Percentiles rank a stretch among this genome's conserved stretches.
Conservation (phyloP, 192 early-diverging fungal genomes). For the Cetraspora pellucida region DNA sequence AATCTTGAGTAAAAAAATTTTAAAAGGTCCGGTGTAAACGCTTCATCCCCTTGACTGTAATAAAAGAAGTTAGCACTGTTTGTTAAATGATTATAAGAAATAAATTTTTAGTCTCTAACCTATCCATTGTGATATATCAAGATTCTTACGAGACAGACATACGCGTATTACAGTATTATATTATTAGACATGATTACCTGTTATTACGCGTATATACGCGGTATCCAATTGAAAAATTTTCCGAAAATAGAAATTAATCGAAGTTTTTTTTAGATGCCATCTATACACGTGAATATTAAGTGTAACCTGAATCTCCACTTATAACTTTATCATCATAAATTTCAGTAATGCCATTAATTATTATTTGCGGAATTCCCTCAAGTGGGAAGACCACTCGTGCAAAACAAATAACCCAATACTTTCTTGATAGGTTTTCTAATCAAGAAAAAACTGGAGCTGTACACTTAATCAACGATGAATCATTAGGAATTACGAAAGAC, state of each 20-base stretch:
- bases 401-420: constrained; percentile 62
- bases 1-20: constrained; percentile 81
- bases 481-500: constrained; percentile 58
- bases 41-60: background rate
- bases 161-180: too few relatives aligned
- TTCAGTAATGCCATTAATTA: constrained; percentile 84
- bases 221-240: too few relatives aligned
- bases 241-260: too few relatives aligned
- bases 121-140: too few relatives aligned
- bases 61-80: background rate
- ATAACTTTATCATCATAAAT: background rate
- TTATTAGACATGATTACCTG: too few relatives aligned
- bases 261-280: too few relatives aligned
- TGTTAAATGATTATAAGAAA: too few relatives aligned
- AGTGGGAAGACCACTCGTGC: constrained; percentile 90
- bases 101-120: too few relatives aligned
- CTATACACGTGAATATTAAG: too few relatives aligned
- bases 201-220: too few relatives aligned
- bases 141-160: too few relatives aligned
- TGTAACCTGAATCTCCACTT: too few relatives aligned
- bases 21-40: constrained; percentile 39
- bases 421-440: constrained; percentile 49
- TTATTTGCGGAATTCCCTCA: constrained; percentile 84
- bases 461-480: constrained; percentile 80
- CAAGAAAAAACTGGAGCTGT: constrained; percentile 50